Evolutionary conservation across 768 basidiomycete genomes (phyloP).

Genomic region (Suillus plorans): DNA sequence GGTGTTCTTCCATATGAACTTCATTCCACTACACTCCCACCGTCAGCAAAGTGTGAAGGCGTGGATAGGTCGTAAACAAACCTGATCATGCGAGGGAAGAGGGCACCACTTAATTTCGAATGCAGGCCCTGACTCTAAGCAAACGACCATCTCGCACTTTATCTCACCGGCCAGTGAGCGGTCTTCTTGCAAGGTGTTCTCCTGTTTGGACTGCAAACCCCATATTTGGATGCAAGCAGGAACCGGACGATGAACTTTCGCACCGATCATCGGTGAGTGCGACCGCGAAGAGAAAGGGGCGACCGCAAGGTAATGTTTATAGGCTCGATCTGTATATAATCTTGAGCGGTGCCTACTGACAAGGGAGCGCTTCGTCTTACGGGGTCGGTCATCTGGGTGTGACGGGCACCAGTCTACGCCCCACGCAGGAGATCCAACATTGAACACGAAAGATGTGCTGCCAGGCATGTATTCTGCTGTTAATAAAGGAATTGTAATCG

Average conservation of each 20-base stretch:
- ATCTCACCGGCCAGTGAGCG: slow-evolving; percentile 34
- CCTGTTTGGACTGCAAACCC: slow-evolving; percentile 42
- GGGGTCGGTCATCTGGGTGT: slow-evolving; percentile 50
- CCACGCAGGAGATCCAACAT: slow-evolving; percentile 89
- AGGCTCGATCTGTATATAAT: slow-evolving; percentile 43
- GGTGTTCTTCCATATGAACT: slow-evolving; percentile 17
- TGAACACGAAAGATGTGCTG: slow-evolving; percentile 70
- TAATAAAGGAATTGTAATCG: slow-evolving; percentile 6
- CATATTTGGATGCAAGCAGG: slow-evolving; percentile 86
- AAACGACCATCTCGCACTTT: slow-evolving; percentile 83
- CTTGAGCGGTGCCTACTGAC: neutral
- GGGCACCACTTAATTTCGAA: slow-evolving; percentile 93
- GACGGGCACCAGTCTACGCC: slow-evolving; percentile 93
- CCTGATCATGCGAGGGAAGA: slow-evolving; percentile 70
- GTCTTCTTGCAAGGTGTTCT: slow-evolving; percentile 25
- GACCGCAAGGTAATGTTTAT: slow-evolving; percentile 83
- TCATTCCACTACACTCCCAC: slow-evolving; percentile 21
- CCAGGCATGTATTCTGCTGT: slow-evolving; percentile 61
- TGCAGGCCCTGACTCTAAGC: slow-evolving; percentile 77
- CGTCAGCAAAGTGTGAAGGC: neutral
- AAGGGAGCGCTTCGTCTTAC: slow-evolving; percentile 37
- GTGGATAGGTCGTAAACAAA: slow-evolving; percentile 24
- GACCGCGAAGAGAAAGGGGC: slow-evolving; percentile 67
- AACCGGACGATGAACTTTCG: slow-evolving; percentile 51
- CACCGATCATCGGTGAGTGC: slow-evolving; percentile 67